These are phyloP conservation scores for Stereum hirsutum DNA, from an alignment of 1,284 basidiomycete genomes.

Conservation along the genomic window DNA sequence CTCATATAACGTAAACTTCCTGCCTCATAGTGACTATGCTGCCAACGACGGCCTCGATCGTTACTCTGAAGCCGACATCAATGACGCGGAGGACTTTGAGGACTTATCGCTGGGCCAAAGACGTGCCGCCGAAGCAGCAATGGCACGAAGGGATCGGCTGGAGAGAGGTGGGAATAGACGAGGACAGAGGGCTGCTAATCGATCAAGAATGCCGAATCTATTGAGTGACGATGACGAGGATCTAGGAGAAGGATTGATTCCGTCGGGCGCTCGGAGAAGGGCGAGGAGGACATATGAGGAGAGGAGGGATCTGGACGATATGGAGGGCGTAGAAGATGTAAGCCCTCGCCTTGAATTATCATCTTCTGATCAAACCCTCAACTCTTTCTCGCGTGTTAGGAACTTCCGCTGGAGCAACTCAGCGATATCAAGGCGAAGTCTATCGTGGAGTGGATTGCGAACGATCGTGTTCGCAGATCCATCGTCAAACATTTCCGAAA, in stretches of 20 bases:
- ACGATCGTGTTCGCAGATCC: conserved; percentile 83
- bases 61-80: conserved; percentile 83
- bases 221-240: conserved; percentile 61
- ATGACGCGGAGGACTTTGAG: conserved; percentile 76
- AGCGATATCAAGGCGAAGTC: conserved; percentile 97
- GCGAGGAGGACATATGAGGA: conserved; percentile 87
- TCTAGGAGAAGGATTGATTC: conserved; percentile 28
- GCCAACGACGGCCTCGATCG: conserved; percentile 75
- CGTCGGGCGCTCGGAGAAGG: conserved; percentile 66
- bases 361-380: conserved; percentile 5
- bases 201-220: conserved; percentile 80
- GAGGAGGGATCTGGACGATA: conserved; percentile 75
- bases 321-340: conserved; percentile 79
- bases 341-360: conserved; percentile 17
- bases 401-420: conserved; percentile 91
- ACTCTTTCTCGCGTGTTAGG: conserved; percentile 35
- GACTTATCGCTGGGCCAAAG: conserved; percentile 70
- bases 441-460: conserved; percentile 95
- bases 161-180: conserved; percentile 59
- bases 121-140: conserved; percentile 79
- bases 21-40: conserved; percentile 71
- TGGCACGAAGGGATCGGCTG: conserved; percentile 82
- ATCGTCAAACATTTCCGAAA: conserved; percentile 91
- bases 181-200: conserved; percentile 51
- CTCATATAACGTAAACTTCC: conserved; percentile 7